These are phyloP conservation scores for Verticillium alfalfae DNA, from an alignment of 2,329 filamentous ascomycete genomes.

Conservation along the genomic window DNA sequence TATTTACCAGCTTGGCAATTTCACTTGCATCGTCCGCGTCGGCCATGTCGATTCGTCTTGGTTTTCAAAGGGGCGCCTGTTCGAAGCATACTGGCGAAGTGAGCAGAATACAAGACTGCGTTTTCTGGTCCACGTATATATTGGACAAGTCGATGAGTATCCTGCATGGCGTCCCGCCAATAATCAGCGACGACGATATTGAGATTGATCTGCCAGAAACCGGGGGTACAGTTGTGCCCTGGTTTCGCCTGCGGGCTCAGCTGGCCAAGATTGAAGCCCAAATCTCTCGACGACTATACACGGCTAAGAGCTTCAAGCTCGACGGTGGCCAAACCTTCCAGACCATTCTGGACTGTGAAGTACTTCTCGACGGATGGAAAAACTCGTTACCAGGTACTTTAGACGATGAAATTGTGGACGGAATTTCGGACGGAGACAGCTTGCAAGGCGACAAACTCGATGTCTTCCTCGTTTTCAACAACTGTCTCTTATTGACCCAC, in stretches of 20 bases:
- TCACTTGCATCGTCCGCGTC: conserved; percentile 4
- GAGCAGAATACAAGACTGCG: conserved; percentile 5
- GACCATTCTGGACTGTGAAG: conserved; percentile 8
- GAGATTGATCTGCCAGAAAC: conserved; percentile 5
- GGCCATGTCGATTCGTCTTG: conserved; percentile 5
- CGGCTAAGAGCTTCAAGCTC: conserved; percentile 6
- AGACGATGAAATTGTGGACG: neutral
- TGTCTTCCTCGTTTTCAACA: conserved; percentile 8
- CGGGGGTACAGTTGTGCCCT: neutral
- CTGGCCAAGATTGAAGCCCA: conserved; percentile 10
- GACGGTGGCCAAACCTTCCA: conserved; percentile 3
- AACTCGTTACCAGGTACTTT: conserved; percentile 2
- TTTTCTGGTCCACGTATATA: conserved; percentile 11
- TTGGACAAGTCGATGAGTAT: conserved; percentile 7
- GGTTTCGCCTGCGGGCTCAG: conserved; percentile 5
- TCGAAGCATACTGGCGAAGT: neutral
- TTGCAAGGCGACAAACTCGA: conserved; percentile 5
- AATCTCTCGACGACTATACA: conserved; percentile 6
- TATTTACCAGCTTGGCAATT: conserved; percentile 3
- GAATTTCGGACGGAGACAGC: neutral
- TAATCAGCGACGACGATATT: conserved; percentile 6
- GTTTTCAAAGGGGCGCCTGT: conserved; percentile 5
- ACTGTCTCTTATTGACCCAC: conserved; percentile 6
- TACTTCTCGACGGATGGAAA: conserved; percentile 8
- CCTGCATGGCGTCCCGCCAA: conserved; percentile 6